A percentile compares a stretch with the other conserved stretches of the same genome.
Conservation (phyloP, 2,329 filamentous ascomycete species). For the Daldinia sp. region DNA sequence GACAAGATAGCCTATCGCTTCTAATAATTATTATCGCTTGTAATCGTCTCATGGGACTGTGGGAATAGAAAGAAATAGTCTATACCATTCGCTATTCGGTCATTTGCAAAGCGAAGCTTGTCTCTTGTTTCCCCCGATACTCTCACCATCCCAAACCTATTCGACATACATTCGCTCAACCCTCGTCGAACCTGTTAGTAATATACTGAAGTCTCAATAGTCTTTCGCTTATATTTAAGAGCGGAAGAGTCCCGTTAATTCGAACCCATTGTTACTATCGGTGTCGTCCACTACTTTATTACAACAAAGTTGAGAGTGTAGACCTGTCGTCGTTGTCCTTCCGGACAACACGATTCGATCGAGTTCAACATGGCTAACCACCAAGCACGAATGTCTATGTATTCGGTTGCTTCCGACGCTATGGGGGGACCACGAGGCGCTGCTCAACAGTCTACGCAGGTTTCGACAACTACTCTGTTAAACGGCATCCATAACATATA, state of each 20-base stretch:
- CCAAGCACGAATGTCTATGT: conserved; percentile 69
- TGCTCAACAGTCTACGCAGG: conserved; percentile 76
- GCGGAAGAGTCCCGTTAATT: neutral
- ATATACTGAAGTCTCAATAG: neutral
- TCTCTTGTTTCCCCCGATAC: conserved; percentile 10
- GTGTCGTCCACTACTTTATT: neutral
- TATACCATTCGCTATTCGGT: conserved; percentile 29
- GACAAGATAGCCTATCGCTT: conserved; percentile 51
- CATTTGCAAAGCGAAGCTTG: conserved; percentile 25
- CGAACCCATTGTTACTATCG: neutral
- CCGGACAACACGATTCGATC: conserved; percentile 48
- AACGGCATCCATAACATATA: conserved; percentile 93
- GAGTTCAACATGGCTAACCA: conserved; percentile 62
- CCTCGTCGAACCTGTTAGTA: conserved; percentile 15
- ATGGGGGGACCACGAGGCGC: conserved; percentile 64
- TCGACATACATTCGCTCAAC: conserved; percentile 31
- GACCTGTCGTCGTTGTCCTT: conserved; percentile 51
- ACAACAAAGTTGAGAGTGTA: conserved; percentile 6
- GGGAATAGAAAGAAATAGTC: conserved; percentile 9
- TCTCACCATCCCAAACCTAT: conserved; percentile 8
- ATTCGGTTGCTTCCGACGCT: conserved; percentile 72
- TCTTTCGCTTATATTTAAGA: neutral
- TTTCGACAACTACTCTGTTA: conserved; percentile 91
- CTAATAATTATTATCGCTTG: conserved; percentile 40
- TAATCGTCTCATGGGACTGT: conserved; percentile 27